Base-by-base conservation (phyloP, 2,329 filamentous ascomycete species). In the Diplodia mutila region DNA sequence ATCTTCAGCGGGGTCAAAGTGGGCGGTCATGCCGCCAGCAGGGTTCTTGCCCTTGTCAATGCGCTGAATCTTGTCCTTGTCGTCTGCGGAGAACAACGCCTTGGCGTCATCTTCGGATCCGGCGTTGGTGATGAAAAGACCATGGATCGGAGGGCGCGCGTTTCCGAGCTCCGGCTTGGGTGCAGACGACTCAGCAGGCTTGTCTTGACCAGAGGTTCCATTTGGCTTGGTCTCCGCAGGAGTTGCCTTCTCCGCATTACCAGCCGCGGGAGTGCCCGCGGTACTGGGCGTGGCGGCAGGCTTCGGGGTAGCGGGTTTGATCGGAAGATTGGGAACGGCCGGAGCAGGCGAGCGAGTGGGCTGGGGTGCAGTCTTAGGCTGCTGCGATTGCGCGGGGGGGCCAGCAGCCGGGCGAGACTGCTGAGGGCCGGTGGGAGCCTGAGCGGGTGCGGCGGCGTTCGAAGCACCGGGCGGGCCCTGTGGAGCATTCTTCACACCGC, bases 61-160 rank as follows among this genome's bases (percentile, higher is more conserved):
- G 74, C 83, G 84, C 66, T 87, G 80, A 71, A 97, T 92, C 82
- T 96, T 97, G 37, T 86, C 77, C 76, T 88, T 90, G 76, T 97
- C 93, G 73, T 97, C 92, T 14, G 95, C 89, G 1, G 88, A 84
- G 76, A 99, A 94, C 27, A 97, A 84, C 39, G 92, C 89, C 67
- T 90, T 90, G 46, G 92, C 90, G 69, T 94, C 91, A 37, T 97
- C 92, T 71, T 94, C 92, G 65, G 87, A 91, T 73, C 89, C 91
- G 25, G 94, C 89, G 74, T 94, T 94, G 82, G 91, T 92, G 69
- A 99, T 89, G 79, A 97, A 99, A 23, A 99, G 86, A 59, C 92
- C 94, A 74, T 93, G 90, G 72, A 90, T 92, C 72, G 86, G 88
- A 74, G 66, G 66, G 21, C 85, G 81, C 53, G 84, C 75, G 42